Conservation (phyloP, 371 early-diverging fungal species). For the Mucor velutinosus region DNA sequence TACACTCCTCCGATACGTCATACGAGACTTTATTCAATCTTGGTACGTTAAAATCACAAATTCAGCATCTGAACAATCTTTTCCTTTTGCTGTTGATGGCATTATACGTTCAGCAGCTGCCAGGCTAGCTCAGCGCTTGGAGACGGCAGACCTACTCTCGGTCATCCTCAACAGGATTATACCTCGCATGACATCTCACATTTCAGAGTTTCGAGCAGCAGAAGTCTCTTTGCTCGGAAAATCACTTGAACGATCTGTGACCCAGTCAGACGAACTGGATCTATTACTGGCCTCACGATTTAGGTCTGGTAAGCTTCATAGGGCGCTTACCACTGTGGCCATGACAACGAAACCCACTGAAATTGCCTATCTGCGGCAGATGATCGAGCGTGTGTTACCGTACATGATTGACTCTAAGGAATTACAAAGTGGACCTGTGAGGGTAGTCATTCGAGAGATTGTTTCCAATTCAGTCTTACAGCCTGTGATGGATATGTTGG, state of each 20-base stretch:
- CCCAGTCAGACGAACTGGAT: constrained; percentile 67
- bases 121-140: constrained; percentile 40
- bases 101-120: constrained; percentile 47
- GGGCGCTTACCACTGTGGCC: constrained; percentile 57
- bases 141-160: constrained; percentile 60
- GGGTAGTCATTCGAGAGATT: constrained; percentile 75
- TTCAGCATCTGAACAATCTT: constrained; percentile 25
- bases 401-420: constrained; percentile 60
- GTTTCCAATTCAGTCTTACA: constrained; percentile 69
- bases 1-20: constrained; percentile 38
- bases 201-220: constrained; percentile 69
- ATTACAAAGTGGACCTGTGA: constrained; percentile 56
- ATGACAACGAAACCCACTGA: constrained; percentile 54
- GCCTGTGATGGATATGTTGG: constrained; percentile 69
- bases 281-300: constrained; percentile 65
- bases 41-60: constrained; percentile 60
- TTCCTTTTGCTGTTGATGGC: constrained; percentile 46
- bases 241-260: constrained; percentile 52
- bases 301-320: constrained; percentile 60
- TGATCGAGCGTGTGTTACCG: constrained; percentile 68
- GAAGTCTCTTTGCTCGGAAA: constrained; percentile 61
- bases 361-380: constrained; percentile 67
- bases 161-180: constrained; percentile 62
- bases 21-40: constrained; percentile 61
- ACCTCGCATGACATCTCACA: constrained; percentile 70